Conservation (phyloP, 805 yeast species). For the Pichia heedii region DNA sequence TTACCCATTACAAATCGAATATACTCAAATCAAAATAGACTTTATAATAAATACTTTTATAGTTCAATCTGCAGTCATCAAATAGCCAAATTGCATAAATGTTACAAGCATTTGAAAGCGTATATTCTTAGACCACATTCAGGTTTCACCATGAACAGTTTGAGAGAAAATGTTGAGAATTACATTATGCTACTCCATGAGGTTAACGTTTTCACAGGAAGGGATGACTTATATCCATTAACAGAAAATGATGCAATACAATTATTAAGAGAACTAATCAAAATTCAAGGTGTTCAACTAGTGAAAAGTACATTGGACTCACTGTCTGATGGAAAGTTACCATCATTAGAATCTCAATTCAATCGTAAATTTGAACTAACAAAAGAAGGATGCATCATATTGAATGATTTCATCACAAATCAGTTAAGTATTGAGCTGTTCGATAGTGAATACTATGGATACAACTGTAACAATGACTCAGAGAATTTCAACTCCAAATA, state of each 20-base stretch:
- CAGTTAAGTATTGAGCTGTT: neutral
- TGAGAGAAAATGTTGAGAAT: constrained; percentile 3
- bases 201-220: constrained; percentile 1
- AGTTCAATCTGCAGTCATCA: neutral
- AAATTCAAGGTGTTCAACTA: neutral
- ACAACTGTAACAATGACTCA: neutral
- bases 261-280: neutral
- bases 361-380: constrained; percentile 1
- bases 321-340: neutral
- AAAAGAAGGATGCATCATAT: constrained; percentile 6
- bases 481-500: too few relatives aligned
- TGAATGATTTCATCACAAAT: constrained; percentile 1
- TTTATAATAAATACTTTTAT: constrained; percentile 5
- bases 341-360: neutral
- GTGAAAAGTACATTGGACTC: neutral
- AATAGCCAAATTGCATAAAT: neutral
- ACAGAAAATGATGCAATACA: constrained; percentile 2
- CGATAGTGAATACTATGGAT: neutral
- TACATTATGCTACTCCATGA: constrained; percentile 6
- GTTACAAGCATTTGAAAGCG: neutral
- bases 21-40: constrained; percentile 2
- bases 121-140: too few relatives aligned
- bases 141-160: neutral
- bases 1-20: constrained; percentile 1
- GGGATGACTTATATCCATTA: constrained; percentile 2